Evolutionary conservation across 2,329 filamentous ascomycete genomes (phyloP).

Genomic region (Aspergillus ibericus): DNA sequence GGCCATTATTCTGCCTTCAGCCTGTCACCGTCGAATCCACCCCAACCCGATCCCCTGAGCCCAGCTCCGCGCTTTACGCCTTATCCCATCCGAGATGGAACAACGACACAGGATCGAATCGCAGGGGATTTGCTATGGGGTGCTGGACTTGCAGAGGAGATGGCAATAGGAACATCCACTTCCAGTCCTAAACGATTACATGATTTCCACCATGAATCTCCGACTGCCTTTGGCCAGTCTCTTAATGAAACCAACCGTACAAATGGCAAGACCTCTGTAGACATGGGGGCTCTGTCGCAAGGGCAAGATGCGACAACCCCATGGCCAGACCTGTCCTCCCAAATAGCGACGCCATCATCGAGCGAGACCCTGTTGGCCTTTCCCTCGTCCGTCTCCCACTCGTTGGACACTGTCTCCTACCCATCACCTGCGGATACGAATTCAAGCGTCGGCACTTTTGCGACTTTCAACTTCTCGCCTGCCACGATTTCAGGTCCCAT

Average conservation of each 20-base stretch:
- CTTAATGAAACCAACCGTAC: conserved; percentile 18
- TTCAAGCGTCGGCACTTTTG: conserved; percentile 26
- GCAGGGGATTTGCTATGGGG: conserved; percentile 18
- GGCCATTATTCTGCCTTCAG: conserved; percentile 17
- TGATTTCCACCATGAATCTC: conserved; percentile 22
- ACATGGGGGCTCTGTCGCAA: conserved; percentile 20
- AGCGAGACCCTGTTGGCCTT: conserved; percentile 20
- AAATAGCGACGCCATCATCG: conserved; percentile 12
- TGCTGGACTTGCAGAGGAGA: conserved; percentile 10
- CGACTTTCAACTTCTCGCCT: conserved; percentile 32
- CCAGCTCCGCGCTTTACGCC: conserved; percentile 7
- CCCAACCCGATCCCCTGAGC: conserved; percentile 4
- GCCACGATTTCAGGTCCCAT: conserved; percentile 35
- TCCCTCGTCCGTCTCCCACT: conserved; percentile 17
- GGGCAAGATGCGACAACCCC: conserved; percentile 16
- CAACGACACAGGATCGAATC: conserved; percentile 4
- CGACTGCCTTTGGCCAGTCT: conserved; percentile 19
- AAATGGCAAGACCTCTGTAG: conserved; percentile 22
- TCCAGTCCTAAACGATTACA: conserved; percentile 23
- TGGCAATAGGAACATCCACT: conserved; percentile 17
- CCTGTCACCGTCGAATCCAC: conserved; percentile 12
- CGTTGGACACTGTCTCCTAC: conserved; percentile 20
- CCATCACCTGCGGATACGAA: conserved; percentile 25
- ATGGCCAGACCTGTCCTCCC: conserved; percentile 25
- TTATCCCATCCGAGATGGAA: conserved; percentile 5